Evolutionary conservation across 257 asterid genomes (phyloP).

Genomic region (Capsicum rhomboideum): DNA sequence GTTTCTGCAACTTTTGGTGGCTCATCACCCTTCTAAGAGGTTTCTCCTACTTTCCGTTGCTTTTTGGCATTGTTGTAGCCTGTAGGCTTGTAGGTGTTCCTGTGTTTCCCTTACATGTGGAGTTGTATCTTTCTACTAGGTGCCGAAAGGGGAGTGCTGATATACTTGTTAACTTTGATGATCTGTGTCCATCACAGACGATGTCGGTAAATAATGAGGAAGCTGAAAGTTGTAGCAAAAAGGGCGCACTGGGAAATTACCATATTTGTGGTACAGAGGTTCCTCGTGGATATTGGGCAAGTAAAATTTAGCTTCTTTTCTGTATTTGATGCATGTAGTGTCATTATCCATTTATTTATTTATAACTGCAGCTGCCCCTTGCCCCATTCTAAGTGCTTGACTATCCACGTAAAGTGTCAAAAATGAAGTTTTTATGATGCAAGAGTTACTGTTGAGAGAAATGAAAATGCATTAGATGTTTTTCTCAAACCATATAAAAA

Average conservation of each 20-base stretch:
- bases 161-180: slow-evolving; percentile 75
- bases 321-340: not conserved
- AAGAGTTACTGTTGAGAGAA: not conserved
- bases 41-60: not conserved
- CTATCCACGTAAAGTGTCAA: not conserved
- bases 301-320: slow-evolving; percentile 1
- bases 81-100: not conserved
- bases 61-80: not conserved
- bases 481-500: not conserved
- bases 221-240: slow-evolving; percentile 26
- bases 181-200: slow-evolving; percentile 26
- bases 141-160: slow-evolving; percentile 96
- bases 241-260: slow-evolving; percentile 30
- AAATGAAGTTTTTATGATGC: not conserved
- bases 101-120: slow-evolving; percentile 6
- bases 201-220: slow-evolving; percentile 25
- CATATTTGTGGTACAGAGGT: slow-evolving; percentile 80
- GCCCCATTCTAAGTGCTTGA: not conserved
- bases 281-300: slow-evolving; percentile 96
- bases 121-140: slow-evolving; percentile 28
- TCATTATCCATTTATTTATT: not conserved
- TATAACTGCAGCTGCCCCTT: not conserved
- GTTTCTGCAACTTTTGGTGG: slow-evolving; percentile 84
- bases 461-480: not conserved
- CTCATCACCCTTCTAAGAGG: slow-evolving; percentile 96